Conservation (phyloP, 345 rosid species). For the Arabidopsis arenosa region DNA sequence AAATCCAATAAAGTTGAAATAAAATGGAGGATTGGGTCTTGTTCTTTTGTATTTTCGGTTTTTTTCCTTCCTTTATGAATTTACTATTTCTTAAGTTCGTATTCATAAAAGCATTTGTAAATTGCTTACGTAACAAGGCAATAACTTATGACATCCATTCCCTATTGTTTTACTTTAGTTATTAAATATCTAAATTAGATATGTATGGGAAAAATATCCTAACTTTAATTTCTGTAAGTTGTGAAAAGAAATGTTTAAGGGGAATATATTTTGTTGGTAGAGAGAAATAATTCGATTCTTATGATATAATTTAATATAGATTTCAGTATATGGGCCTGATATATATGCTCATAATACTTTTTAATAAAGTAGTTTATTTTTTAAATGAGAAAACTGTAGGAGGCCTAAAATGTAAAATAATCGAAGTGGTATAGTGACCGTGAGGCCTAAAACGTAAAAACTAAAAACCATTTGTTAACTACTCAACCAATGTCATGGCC, state of each 20-base stretch:
- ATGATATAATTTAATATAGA: neutral
- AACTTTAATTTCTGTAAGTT: conserved; percentile 7
- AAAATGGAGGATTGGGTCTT: conserved; percentile 13
- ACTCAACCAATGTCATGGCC: neutral
- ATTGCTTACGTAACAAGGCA: neutral
- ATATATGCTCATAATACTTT: conserved; percentile 4
- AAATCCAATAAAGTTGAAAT: conserved; percentile 36
- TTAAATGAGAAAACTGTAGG: neutral
- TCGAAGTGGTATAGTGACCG: neutral
- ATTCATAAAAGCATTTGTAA: neutral
- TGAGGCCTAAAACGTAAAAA: neutral
- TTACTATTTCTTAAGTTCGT: neutral
- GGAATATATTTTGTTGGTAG: conserved; percentile 34
- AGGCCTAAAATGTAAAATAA: conserved; percentile 5
- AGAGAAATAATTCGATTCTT: conserved; percentile 3
- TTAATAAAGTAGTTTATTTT: neutral
- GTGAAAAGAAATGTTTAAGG: conserved; percentile 16
- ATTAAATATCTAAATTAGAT: neutral
- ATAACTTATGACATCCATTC: neutral
- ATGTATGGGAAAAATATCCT: neutral
- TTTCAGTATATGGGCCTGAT: neutral
- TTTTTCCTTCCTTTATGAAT: neutral
- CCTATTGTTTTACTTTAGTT: neutral
- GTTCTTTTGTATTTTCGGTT: neutral
- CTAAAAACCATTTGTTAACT: too few species aligned